These are phyloP conservation scores for Ophiobolus disseminans DNA, from an alignment of 2,329 filamentous ascomycete genomes.

Conservation along the genomic window DNA sequence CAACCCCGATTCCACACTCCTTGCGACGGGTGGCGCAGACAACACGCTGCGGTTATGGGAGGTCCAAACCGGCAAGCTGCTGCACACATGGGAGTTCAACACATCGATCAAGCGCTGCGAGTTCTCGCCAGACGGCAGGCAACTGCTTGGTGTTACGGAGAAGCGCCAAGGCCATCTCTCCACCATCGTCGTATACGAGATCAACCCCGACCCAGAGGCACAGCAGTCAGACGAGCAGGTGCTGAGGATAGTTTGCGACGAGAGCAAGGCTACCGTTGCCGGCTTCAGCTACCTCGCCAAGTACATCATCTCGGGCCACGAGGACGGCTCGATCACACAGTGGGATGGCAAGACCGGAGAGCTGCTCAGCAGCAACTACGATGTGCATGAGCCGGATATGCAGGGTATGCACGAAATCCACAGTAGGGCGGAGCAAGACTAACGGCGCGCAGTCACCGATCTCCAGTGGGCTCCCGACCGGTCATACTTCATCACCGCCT, in stretches of 20 bases:
- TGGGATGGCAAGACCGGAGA: conserved; percentile 95
- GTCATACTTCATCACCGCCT: conserved; percentile 97
- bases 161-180: conserved; percentile 97
- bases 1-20: conserved; percentile 87
- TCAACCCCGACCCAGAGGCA: conserved; percentile 81
- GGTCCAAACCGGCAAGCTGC: conserved; percentile 85
- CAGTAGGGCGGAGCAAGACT: conserved; percentile 52
- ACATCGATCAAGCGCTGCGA: conserved; percentile 98
- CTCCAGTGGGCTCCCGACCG: conserved; percentile 93
- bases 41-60: conserved; percentile 99
- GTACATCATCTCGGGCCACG: conserved; percentile 97
- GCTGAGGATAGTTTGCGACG: conserved; percentile 84
- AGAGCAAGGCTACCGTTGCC: conserved; percentile 96
- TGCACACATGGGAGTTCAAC: conserved; percentile 98
- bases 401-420: conserved; percentile 63
- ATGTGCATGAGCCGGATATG: conserved; percentile 85
- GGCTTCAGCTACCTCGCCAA: conserved; percentile 94
- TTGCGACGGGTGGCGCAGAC: conserved; percentile 95
- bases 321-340: conserved; percentile 89
- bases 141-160: conserved; percentile 93
- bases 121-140: conserved; percentile 91
- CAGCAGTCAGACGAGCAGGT: conserved; percentile 84
- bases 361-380: conserved; percentile 75
- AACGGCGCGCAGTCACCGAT: conserved; percentile 83
- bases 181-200: conserved; percentile 91